Base-by-base conservation (phyloP, 1,139 yeast species). In the Saccharomycopsis hybrid region DNA sequence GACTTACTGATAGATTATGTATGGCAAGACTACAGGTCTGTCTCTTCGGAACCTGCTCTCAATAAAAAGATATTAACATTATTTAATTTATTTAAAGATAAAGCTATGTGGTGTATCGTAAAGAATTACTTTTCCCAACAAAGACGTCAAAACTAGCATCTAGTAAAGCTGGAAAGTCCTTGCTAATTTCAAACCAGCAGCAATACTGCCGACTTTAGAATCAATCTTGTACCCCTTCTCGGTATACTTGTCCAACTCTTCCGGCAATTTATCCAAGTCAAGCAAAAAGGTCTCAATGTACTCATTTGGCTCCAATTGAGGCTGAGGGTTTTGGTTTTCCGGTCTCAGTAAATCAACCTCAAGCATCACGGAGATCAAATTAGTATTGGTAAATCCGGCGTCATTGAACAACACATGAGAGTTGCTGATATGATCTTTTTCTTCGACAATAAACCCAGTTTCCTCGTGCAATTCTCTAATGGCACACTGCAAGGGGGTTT, bases 351-450 rank as follows among this genome's bases (percentile, higher is more conserved):
- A 67, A 61, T 92, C 97, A 29, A 92, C 79, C 51, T 82, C 79
- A 11, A 88, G 88, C 39, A 82, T 81, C 2, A 92, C 95, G 56
- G 90, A 68, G 29, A 82, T 81, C 71, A 88, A 74, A 61, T 85
- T 90, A 32, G 97, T 94, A 65, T 90, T 89, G 58, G 96, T 85
- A 62, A 92, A 82, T 0, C 98, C 96, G 1, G 98, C 97, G 64
- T 92, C 98, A 59, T 87, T 85, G 67, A 70, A 90, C 61, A 86
- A 74, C 25, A 76, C 64, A 3, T 82, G 78, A 5, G 86, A 73
- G 53, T 68, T 69, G 7, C 72, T 68, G 13, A 72, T 60, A 51
- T 77, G 62, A 33, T 78, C 77, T 3, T 94, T 92, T 39, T 52
- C 47, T 2, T 28, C 38, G 18, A 40, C 46, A 47, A 81, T 70